Conservation (phyloP, 768 basidiomycete species). For the Trichaptum fuscoviolaceum region DNA sequence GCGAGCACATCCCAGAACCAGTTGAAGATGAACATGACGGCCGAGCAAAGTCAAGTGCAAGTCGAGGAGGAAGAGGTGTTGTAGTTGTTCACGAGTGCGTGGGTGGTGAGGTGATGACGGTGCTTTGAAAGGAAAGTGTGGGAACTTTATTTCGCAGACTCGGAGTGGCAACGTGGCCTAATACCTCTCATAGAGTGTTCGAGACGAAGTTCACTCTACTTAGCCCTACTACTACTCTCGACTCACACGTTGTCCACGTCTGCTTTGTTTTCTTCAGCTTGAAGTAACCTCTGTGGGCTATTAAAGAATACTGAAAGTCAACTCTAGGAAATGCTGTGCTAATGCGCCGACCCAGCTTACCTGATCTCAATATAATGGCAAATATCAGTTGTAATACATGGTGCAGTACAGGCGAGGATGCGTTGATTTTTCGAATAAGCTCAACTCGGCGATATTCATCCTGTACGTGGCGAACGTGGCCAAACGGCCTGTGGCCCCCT, state of each 20-base stretch:
- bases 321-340: too few relatives aligned
- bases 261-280: too few relatives aligned
- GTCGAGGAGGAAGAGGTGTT: neutral
- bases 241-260: neutral
- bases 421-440: too few relatives aligned
- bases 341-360: too few relatives aligned
- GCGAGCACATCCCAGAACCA: slow-evolving; percentile 98
- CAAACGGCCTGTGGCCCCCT: too few relatives aligned
- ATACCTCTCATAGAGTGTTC: neutral
- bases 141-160: neutral
- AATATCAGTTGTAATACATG: too few relatives aligned
- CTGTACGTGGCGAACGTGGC: too few relatives aligned
- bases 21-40: slow-evolving; percentile 75
- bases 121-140: neutral
- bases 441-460: too few relatives aligned
- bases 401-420: too few relatives aligned
- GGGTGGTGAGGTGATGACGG: slow-evolving; percentile 1
- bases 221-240: neutral
- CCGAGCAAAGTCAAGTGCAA: neutral
- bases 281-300: too few relatives aligned
- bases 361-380: too few relatives aligned
- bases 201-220: neutral
- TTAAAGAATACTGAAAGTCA: too few relatives aligned
- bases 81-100: neutral
- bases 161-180: neutral